Base-by-base conservation (phyloP, 2,329 filamentous ascomycete genomes). In the Helminthosporium solani region DNA sequence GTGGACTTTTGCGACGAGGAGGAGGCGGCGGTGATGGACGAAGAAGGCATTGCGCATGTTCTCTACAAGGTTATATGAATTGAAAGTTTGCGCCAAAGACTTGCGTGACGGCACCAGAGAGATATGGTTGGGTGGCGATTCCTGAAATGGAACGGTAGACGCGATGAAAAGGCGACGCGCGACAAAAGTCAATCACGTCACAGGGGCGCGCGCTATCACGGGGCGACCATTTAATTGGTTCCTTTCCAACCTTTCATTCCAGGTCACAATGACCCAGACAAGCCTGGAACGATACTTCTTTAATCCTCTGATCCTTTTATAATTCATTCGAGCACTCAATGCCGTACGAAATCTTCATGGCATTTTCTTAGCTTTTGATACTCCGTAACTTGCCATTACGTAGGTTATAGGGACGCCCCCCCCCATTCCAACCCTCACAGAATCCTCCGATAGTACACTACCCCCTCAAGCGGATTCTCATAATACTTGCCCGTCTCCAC, bases 401-500 rank as follows among this genome's bases (percentile, higher is more conserved):
- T n/a, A n/a, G n/a, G n/a, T n/a, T n/a, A n/a, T n/a, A n/a, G n/a
- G n/a, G n/a, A n/a, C n/a, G n/a, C n/a, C n/a, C n/a, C n/a, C n/a
- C n/a, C n/a, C n/a, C n/a, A 37, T 37, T 27, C 15, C 31, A 7
- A 34, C 31, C n/a, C 31, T 18, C 20, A 56, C 34, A 69, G 42
- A 9, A 55, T 56, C 45, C 75, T 53, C 21, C 65, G 70, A 57
- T 83, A 67, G 57, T 82, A 84, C 14, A 77, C 66, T 6, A 79
- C 81, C 21, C 72, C 74, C 40, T 76, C 68, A 28, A 82, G 53
- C 4, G 78, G 78, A 27, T 76, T 82, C 12, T 79, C 72, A 61
- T 84, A 83, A 56, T 84, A 84, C 19, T 70, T 60, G 33, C 70
- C 68, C 31, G 75, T 74, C 53, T 78, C 73, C 50, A 67, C 64